These are phyloP conservation scores for Hortaea sp. DNA, from an alignment of 2,329 filamentous ascomycete genomes.

Conservation along the genomic window DNA sequence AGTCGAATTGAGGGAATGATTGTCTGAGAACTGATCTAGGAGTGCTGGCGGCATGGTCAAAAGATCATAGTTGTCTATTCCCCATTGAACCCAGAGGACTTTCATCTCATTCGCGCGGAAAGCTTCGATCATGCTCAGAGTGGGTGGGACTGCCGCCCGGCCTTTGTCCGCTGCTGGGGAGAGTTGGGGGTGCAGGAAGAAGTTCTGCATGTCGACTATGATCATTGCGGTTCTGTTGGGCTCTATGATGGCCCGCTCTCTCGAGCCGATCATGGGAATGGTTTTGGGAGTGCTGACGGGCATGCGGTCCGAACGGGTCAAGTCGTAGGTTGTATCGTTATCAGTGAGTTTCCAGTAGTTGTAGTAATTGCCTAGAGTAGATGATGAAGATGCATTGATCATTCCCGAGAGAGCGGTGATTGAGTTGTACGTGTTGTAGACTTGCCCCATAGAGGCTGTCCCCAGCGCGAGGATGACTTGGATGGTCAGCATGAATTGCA, in stretches of 20 bases:
- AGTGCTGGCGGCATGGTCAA: slow-evolving; percentile 22
- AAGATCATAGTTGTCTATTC: slow-evolving; percentile 21
- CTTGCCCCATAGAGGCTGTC: slow-evolving; percentile 3
- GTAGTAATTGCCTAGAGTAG: slow-evolving; percentile 24
- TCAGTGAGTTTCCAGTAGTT: slow-evolving; percentile 22
- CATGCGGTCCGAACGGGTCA: slow-evolving; percentile 21
- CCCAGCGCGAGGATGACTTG: slow-evolving; percentile 5
- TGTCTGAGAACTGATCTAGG: slow-evolving; percentile 18
- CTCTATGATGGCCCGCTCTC: slow-evolving; percentile 20
- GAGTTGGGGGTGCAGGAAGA: slow-evolving; percentile 23
- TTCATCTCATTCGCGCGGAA: slow-evolving; percentile 19
- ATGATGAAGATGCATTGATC: slow-evolving; percentile 5
- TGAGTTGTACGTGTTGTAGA: slow-evolving; percentile 11
- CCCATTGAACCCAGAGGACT: slow-evolving; percentile 23
- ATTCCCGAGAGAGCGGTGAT: slow-evolving; percentile 7
- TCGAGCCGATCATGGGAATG: slow-evolving; percentile 19
- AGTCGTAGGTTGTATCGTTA: slow-evolving; percentile 20
- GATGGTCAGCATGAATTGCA: slow-evolving; percentile 3
- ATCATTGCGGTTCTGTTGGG: slow-evolving; percentile 25
- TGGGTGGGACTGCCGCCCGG: slow-evolving; percentile 17
- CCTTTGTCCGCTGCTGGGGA: slow-evolving; percentile 17
- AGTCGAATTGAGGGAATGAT: slow-evolving; percentile 14
- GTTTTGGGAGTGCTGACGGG: slow-evolving; percentile 20
- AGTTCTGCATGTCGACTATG: slow-evolving; percentile 25
- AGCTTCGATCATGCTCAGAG: slow-evolving; percentile 22